Evolutionary conservation across 371 early-diverging fungal genomes (phyloP), one percentile per base, ranked within the genome.

Genomic region (Mortierella sp.): DNA sequence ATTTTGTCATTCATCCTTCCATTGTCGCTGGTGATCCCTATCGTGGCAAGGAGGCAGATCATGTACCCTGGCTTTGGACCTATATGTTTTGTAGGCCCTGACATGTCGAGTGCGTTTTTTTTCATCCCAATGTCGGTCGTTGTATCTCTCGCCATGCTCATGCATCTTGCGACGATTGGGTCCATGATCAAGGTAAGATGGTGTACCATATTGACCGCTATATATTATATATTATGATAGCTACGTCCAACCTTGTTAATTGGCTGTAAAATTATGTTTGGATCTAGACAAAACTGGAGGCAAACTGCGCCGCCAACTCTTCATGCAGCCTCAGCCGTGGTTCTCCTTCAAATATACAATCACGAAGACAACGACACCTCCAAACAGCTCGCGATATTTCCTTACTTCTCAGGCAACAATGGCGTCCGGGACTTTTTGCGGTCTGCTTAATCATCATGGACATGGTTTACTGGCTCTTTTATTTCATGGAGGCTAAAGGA

Each of bases 381-480:
- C 70, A 66, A 37, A 70, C 76, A 1, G 73, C 77, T 16, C 76
- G 83, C 26, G 76, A 76, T 11, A 73, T 81, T 30, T 81, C 83
- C 5, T 64, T 43, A 0, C 51, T 81, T 5, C 70, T 81, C 28
- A 81, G 76, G 47, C 76, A 81, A 26, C 83, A 81, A 47, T 81
- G 83, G 77, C 83, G 83, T 26, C 76, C 83, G 0, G 83, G 83
- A 24, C 45, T 76, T 8, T 63, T 81, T 30, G 83, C 83, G 0
- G 52, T 76, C 1, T 76, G 68, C 20, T 52, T 72, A 22, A 51
- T 81, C 35, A 60, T 73, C 37, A 66, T 70, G 28, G 66, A 76
- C 26, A 72, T 81, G 70, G 69, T 70, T 16, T 76, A 73, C 40
- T 81, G 73, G 70, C 67, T 73, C 3, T 75, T 75, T 52, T 75